Percentiles rank a stretch among this genome's conserved stretches.
Evolutionary conservation across 306 rosid species (phyloP).

Genomic region (Prunus salicina): DNA sequence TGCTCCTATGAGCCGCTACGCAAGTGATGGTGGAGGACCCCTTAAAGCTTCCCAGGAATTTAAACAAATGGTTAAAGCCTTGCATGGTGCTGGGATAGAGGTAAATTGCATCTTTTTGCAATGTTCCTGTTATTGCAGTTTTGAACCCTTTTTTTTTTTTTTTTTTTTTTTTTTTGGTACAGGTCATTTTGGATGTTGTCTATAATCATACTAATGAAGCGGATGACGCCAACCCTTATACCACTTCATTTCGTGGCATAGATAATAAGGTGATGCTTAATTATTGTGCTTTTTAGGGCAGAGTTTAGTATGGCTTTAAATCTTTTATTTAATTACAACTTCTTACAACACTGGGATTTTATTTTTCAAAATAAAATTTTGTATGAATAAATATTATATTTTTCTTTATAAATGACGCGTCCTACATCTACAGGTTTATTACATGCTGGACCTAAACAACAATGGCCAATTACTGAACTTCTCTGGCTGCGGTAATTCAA

Average conservation of each 20-base stretch:
- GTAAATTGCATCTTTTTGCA: constrained; percentile 32
- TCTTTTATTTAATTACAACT: neutral
- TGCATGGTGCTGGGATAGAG: constrained; percentile 96
- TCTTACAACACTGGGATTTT: neutral
- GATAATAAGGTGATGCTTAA: constrained; percentile 73
- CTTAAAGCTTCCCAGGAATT: constrained; percentile 80
- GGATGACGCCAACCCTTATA: constrained; percentile 66
- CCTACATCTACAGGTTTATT: constrained; percentile 65
- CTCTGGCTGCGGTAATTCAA: constrained; percentile 86
- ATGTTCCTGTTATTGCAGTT: constrained; percentile 12
- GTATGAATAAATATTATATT: neutral
- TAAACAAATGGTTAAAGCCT: constrained; percentile 90
- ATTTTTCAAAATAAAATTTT: neutral
- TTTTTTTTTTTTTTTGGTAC: constrained; percentile 6
- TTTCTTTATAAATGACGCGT: constrained; percentile 1
- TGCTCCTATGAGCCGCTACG: constrained; percentile 97
- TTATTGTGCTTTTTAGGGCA: too few relatives aligned
- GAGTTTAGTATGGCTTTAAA: too few relatives aligned
- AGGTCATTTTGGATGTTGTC: constrained; percentile 98
- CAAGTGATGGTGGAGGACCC: constrained; percentile 95
- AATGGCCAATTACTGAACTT: constrained; percentile 70
- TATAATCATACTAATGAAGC: constrained; percentile 94
- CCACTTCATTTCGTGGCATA: constrained; percentile 95
- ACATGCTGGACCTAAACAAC: constrained; percentile 67
- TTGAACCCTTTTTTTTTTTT: neutral